Evolutionary conservation across 768 basidiomycete genomes (phyloP).

Genomic region (Auricularia sp.): DNA sequence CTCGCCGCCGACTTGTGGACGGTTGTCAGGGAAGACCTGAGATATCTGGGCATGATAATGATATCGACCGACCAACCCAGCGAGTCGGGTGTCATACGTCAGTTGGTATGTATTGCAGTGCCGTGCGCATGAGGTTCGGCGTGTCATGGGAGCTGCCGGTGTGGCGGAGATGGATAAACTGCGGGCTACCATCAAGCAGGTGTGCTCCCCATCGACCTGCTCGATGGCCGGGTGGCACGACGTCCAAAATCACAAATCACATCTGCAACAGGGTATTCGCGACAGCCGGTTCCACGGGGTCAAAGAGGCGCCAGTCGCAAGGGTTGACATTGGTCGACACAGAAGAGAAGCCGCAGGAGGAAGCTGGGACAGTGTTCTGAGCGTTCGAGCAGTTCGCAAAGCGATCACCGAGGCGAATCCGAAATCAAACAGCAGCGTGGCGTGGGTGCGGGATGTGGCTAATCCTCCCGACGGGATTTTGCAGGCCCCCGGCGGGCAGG

Average conservation of each 20-base stretch:
- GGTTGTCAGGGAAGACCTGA: too few relatives aligned
- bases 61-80: not conserved
- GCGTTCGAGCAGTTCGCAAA: too few relatives aligned
- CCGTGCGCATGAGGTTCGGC: not conserved
- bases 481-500: too few relatives aligned
- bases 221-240: not conserved
- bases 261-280: too few relatives aligned
- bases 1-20: too few relatives aligned
- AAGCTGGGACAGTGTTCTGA: not conserved
- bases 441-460: too few relatives aligned
- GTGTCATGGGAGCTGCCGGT: not conserved
- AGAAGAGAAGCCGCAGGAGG: not conserved
- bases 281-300: too few relatives aligned
- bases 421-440: too few relatives aligned
- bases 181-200: not conserved
- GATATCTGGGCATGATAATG: too few relatives aligned
- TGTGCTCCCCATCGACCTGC: not conserved
- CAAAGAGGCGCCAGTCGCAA: not conserved
- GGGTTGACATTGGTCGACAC: not conserved
- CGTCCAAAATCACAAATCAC: not conserved
- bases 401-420: too few relatives aligned
- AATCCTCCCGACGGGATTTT: too few relatives aligned
- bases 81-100: not conserved
- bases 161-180: not conserved
- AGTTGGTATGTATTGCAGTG: not conserved